Percentiles rank a stretch among this genome's conserved stretches.
Conservation (phyloP, 2,329 filamentous ascomycete species). For the Cylindrodendrum hubeiense region DNA sequence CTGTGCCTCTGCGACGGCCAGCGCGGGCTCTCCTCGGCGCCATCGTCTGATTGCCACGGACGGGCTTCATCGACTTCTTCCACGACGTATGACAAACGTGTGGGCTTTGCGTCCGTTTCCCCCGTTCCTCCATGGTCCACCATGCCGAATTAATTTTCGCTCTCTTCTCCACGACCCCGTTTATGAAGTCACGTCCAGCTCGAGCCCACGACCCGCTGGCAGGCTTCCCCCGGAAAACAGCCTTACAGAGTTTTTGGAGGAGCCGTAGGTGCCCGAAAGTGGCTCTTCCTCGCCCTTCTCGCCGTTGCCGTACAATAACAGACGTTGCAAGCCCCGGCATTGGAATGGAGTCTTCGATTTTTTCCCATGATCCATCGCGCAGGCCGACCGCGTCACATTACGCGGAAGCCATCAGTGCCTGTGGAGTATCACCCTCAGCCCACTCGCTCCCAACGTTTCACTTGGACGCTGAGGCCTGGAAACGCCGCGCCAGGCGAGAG, state of each 20-base stretch:
- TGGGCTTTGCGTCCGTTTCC: neutral
- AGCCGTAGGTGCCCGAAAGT: neutral
- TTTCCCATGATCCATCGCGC: neutral
- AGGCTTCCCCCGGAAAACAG: slow-evolving; percentile 4
- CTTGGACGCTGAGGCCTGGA: neutral
- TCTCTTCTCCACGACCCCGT: neutral
- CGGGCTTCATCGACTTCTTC: neutral
- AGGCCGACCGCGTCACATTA: slow-evolving; percentile 1
- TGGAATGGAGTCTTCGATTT: neutral
- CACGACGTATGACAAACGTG: neutral
- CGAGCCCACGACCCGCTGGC: neutral
- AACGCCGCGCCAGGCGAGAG: neutral
- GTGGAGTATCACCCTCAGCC: slow-evolving; percentile 5
- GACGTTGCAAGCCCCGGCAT: neutral
- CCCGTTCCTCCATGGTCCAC: neutral
- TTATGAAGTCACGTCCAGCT: neutral
- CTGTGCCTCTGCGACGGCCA: neutral
- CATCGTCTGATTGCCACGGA: neutral
- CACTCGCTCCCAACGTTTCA: slow-evolving; percentile 4
- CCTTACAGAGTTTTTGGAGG: neutral
- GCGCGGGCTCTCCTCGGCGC: neutral
- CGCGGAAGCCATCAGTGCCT: slow-evolving; percentile 5
- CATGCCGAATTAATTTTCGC: neutral
- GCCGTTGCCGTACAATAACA: neutral
- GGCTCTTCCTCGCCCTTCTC: neutral